These are phyloP conservation scores for Geotrichum carabidarum DNA, from an alignment of 1,139 yeast species.

Conservation along the genomic window DNA sequence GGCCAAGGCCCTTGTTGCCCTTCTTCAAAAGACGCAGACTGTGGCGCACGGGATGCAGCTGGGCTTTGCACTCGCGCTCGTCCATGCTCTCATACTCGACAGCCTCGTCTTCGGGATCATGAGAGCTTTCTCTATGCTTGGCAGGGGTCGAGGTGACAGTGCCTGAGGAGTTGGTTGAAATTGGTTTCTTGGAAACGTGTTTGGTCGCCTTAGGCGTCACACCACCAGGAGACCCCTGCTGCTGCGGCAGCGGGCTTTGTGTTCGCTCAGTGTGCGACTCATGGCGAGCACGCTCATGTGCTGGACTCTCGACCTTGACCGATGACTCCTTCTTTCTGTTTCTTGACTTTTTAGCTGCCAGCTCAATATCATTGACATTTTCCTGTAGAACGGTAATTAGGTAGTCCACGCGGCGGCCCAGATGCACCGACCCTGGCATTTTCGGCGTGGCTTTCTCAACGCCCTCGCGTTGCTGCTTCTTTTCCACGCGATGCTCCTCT, in stretches of 20 bases:
- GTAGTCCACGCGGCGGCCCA: slow-evolving; percentile 91
- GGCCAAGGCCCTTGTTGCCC: slow-evolving; percentile 77
- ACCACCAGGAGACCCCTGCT: slow-evolving; percentile 3
- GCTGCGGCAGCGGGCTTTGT: slow-evolving; percentile 4
- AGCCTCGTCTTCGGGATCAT: slow-evolving; percentile 41
- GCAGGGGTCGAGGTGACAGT: slow-evolving; percentile 18
- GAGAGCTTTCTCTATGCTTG: slow-evolving; percentile 19
- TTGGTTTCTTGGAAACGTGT: slow-evolving; percentile 1
- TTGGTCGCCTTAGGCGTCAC: background rate
- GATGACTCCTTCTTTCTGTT: slow-evolving; percentile 8
- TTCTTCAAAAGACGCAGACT: slow-evolving; percentile 70
- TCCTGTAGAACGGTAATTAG: slow-evolving; percentile 59
- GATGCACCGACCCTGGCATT: slow-evolving; percentile 88
- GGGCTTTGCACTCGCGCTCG: slow-evolving; percentile 60
- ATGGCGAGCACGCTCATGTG: slow-evolving; percentile 3
- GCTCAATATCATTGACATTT: slow-evolving; percentile 45
- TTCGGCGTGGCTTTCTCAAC: slow-evolving; percentile 35
- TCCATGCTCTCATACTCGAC: slow-evolving; percentile 79
- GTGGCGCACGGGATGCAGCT: slow-evolving; percentile 66
- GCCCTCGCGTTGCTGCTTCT: slow-evolving; percentile 42
- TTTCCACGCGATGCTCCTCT: slow-evolving; percentile 40
- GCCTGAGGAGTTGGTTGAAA: slow-evolving; percentile 1
- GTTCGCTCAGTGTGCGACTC: slow-evolving; percentile 6
- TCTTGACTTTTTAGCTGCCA: slow-evolving; percentile 4
- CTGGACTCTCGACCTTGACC: background rate